These are phyloP conservation scores for Knoxia roxburghii DNA, from an alignment of 257 asterid species.

Conservation along the genomic window DNA sequence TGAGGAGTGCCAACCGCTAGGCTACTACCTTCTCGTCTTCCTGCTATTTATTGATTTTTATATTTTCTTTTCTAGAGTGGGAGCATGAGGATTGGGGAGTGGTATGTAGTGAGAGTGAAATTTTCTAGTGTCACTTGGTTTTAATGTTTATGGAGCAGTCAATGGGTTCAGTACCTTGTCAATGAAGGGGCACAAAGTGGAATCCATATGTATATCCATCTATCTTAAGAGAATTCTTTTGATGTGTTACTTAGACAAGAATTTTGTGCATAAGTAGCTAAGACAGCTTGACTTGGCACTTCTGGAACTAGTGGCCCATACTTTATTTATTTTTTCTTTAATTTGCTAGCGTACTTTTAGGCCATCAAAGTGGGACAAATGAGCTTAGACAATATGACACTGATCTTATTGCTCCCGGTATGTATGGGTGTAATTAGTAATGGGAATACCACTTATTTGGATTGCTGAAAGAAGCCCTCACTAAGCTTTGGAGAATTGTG, in stretches of 20 bases:
- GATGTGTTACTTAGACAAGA: not conserved
- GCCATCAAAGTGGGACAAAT: no score
- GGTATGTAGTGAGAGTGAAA: not conserved
- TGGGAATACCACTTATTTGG: not conserved
- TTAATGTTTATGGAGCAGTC: not conserved
- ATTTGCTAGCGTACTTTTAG: not conserved
- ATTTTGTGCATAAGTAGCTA: not conserved
- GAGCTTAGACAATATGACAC: no score
- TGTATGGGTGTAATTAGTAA: not conserved
- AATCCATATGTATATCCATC: no score
- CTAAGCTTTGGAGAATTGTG: not conserved
- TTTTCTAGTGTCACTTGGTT: not conserved
- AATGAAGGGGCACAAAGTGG: no score
- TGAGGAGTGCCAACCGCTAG: no score
- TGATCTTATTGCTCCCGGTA: not conserved
- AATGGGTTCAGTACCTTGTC: not conserved
- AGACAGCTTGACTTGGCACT: not conserved
- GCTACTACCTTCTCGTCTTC: no score
- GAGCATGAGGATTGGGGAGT: not conserved
- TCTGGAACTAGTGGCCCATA: not conserved
- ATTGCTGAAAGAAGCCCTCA: not conserved
- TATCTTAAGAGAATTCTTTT: not conserved
- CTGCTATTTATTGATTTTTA: no score
- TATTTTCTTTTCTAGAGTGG: no score
- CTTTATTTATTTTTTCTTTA: not conserved